A percentile compares a stretch with the other conserved stretches of the same genome.
Conservation (phyloP, 2,329 filamentous ascomycete genomes). For the Cercospora zeina region DNA sequence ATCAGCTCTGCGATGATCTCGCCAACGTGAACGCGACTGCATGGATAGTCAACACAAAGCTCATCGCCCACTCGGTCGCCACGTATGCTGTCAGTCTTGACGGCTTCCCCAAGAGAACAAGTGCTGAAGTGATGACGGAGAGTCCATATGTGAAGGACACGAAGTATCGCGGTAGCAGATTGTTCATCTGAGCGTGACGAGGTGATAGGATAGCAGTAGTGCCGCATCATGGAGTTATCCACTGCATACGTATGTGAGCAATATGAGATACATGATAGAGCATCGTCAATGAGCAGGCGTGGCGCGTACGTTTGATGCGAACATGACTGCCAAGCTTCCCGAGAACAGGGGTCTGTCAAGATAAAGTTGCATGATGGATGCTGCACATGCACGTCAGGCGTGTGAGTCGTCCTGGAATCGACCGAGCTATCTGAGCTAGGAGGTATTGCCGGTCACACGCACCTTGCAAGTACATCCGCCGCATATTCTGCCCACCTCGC, state of each 20-base stretch:
- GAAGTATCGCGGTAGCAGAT: constrained; percentile 29
- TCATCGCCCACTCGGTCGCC: constrained; percentile 71
- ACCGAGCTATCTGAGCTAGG: constrained; percentile 6
- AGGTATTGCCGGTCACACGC: constrained; percentile 6
- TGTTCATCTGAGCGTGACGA: constrained; percentile 23
- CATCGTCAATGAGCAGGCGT: too few relatives aligned
- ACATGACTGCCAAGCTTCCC: constrained; percentile 7
- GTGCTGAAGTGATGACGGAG: constrained; percentile 9
- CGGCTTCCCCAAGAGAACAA: constrained; percentile 50
- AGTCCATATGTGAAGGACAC: constrained; percentile 21
- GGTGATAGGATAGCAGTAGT: background rate
- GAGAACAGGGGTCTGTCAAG: background rate
- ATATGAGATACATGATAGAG: too few relatives aligned
- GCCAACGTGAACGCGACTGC: constrained; percentile 54
- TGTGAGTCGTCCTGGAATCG: background rate
- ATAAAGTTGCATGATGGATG: constrained; percentile 11
- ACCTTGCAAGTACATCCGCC: background rate
- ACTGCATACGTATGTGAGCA: too few relatives aligned
- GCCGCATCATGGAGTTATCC: too few relatives aligned
- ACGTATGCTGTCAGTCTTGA: constrained; percentile 67
- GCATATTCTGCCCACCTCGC: background rate
- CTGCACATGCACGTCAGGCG: constrained; percentile 8
- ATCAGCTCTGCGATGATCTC: constrained; percentile 42
- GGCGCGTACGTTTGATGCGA: too few relatives aligned
- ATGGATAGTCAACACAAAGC: constrained; percentile 57